These are phyloP conservation scores for Aphanomyces euteiches DNA, from an alignment of 352 stramenopile genomes.

Conservation along the genomic window DNA sequence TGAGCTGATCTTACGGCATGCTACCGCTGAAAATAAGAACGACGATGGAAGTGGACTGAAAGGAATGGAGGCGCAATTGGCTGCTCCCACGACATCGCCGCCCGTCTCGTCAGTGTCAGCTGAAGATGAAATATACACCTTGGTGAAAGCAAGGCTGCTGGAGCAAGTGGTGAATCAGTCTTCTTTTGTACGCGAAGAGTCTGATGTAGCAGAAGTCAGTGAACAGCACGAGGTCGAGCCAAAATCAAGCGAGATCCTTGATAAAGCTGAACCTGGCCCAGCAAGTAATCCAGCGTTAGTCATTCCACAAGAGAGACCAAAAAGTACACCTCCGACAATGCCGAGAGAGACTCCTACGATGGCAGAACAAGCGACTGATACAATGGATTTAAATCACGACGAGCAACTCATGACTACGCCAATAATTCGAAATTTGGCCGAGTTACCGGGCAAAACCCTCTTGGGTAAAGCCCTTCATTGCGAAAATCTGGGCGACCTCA, in stretches of 20 bases:
- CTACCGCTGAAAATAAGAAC: no score
- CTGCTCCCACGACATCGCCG: not conserved
- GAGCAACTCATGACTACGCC: not conserved
- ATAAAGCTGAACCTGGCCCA: not conserved
- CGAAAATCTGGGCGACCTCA: conserved; percentile 1
- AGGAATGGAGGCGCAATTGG: not conserved
- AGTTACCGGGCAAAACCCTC: conserved; percentile 24
- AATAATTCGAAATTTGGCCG: not conserved
- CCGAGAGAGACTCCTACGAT: not conserved
- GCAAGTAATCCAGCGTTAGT: no score
- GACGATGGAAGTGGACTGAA: conserved; percentile 3
- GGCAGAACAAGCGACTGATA: conserved; percentile 24
- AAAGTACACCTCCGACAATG: not conserved
- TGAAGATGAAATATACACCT: not conserved
- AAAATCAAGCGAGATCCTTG: no score
- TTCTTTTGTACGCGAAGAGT: not conserved
- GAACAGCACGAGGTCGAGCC: no score
- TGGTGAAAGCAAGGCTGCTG: conserved; percentile 15
- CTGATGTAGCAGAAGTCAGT: not conserved
- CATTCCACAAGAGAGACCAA: not conserved
- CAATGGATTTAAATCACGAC: conserved; percentile 13
- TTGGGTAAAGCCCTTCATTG: conserved; percentile 27
- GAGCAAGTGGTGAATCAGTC: not conserved
- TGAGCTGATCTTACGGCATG: conserved; percentile 19
- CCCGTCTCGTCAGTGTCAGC: not conserved